These are phyloP conservation scores for Ophiosphaerella narmari DNA, from an alignment of 2,329 filamentous ascomycete genomes.

Conservation along the genomic window DNA sequence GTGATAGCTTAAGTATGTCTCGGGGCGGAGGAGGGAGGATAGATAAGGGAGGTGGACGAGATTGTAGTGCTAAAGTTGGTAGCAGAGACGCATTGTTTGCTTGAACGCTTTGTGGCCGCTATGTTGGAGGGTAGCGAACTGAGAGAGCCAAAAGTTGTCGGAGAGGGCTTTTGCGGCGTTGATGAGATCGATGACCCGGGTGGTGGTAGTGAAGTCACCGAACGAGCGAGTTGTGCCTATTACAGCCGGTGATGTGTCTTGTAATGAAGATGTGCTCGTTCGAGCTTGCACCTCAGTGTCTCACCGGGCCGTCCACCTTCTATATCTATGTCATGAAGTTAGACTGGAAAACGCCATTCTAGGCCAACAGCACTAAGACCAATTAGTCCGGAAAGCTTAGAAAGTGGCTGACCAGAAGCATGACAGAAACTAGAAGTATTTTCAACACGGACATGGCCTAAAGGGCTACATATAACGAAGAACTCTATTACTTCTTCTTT, in stretches of 20 bases:
- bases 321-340: no score
- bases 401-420: no score
- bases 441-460: no score
- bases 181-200: conserved; percentile 25
- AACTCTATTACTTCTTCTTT: no score
- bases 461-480: no score
- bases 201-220: conserved; percentile 26
- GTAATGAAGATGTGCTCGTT: conserved; percentile 42
- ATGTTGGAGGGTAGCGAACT: conserved; percentile 1
- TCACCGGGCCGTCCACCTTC: neutral
- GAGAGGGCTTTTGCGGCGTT: conserved; percentile 13
- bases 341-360: no score
- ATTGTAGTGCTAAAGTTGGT: conserved; percentile 22
- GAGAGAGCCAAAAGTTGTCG: conserved; percentile 2
- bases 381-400: no score
- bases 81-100: conserved; percentile 11
- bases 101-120: conserved; percentile 9
- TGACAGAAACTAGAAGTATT: no score
- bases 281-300: conserved; percentile 20
- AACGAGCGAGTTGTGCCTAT: conserved; percentile 25
- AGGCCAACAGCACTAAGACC: no score
- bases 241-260: conserved; percentile 47
- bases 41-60: conserved; percentile 22
- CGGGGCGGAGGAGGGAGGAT: conserved; percentile 21
- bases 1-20: conserved; percentile 2